Base-by-base conservation (phyloP, 2,329 filamentous ascomycete species). In the Juglanconis oblonga region DNA sequence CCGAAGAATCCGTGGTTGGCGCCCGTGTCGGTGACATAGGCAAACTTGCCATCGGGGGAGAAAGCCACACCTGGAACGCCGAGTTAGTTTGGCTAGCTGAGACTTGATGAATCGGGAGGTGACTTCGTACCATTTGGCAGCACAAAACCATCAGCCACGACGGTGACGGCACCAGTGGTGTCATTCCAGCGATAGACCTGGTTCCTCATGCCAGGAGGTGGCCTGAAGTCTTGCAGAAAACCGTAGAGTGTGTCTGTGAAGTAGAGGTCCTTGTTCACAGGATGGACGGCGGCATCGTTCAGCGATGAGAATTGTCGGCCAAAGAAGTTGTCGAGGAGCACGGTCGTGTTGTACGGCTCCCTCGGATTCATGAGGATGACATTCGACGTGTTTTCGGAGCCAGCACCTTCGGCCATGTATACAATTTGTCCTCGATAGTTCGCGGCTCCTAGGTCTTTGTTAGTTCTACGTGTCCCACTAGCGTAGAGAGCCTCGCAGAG, bases 171-270 rank as follows among this genome's bases (percentile, higher is more conserved):
- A 0, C 80, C 80, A 0, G 79, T 85, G 0, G 62, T 65, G 1
- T 79, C 77, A 49, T 83, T 78, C 50, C 81, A 80, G 2, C 83
- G 78, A 68, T 87, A 88, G 0, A 87, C 82, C 66, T 87, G 85
- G 59, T 80, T 81, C 4, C 76, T 81, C 10, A 87, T 67, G 0
- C 78, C 79, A 0, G 84, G 84, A 5, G 69, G 64, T 0, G 80
- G 80, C 0, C 85, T 77, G 65, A 87, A 87, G 31, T 82, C 76
- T 66, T 87, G 85, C 47, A 82, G 74, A 62, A 77, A 82, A 3
- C 83, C 86, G 64, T 88, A 88, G 7, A 79, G 76, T 0, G 82
- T 80, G 60, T 88, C 85, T 1, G 85, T 88, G 66, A 88, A 87
- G 74, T 86, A 88, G n/a, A 88, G 72, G 32, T 84, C 79, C n/a